Base-by-base conservation (phyloP, 1,284 basidiomycete genomes). In the Rhodotorula glutinis region DNA sequence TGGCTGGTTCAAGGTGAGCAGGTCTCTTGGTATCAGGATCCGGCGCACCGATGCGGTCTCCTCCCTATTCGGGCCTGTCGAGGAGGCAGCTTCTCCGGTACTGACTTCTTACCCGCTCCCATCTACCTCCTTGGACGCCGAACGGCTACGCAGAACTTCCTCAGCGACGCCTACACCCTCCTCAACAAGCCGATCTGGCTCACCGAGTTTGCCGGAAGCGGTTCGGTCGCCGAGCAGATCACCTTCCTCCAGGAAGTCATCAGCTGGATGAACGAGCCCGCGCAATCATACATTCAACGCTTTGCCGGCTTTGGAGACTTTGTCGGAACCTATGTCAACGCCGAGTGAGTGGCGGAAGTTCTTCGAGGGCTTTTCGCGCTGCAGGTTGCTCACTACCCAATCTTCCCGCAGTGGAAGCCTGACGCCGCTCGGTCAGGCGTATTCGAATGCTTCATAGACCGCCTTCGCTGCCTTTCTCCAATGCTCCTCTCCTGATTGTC, bases 281-380 rank as follows among this genome's bases (percentile, higher is more conserved):
- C 3, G 8, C 49, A 59, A 33, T 21, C 47, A 2, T 65, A 40
- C 38, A 71, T 73, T 27, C 60, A 69, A 44, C 66, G 69, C 1
- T 74, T 71, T 56, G 73, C 71, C 40, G 57, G 65, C 3, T 74
- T 74, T 27, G 67, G 67, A 21, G 68, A 53, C 54, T 70, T 67
- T 27, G 55, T 57, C n/a, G 69, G 69, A 23, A 59, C 46, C 7
- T 70, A 58, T 27, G 63, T 71, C 47, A 59, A 71, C 49, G 30
- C 66, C n/a, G 53, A 65, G 33, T 38, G 33, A 38, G 33, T 11
- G 11, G 33, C 33, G 11, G 11, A 5, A 11, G 33, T 38, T 38
- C 7, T 38, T 38, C 33, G 7, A 38, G 33, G 5, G 33, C n/a
- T 38, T 5, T 38, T 5, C 33, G 33, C 33, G 33, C 33, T 7